Evolutionary conservation across 345 rosid genomes (phyloP), one percentile per base, ranked within the genome.

Genomic region (Salix koriyanagi): DNA sequence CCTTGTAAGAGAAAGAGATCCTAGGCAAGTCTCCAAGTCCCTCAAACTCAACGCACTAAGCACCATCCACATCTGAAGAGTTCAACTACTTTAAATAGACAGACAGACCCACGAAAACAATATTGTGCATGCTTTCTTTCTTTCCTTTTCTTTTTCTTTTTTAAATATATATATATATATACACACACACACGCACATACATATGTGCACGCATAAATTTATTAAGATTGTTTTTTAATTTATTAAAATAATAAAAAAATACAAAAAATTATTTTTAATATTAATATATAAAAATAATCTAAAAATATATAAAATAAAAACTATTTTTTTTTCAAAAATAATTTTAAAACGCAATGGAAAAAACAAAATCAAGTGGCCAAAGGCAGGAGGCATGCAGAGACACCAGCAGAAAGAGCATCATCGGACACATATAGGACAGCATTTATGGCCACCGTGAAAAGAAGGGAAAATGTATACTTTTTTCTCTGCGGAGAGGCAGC

Each of bases 401-500:
- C 21, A 54, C 28, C 28, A 18, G 7, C 6, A 23, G 11, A 48
- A 36, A 42, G 52, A 39, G 67, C 61, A 76, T 77, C 79, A 75
- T 77, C 79, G 32, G 80, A 68, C 61, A 75, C 26, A 67, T 23
- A 13, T 11, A 41, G 7, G 52, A 56, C 28, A 48, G 77, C 80
- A 77, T 62, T 84, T 58, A 74, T 39, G 15, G 23, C 4, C 25
- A 50, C 23, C 32, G 39, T 4, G n/a, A 52, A 67, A 32, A 16
- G 65, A 11, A 52, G 32, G 30, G 23, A n/a, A 65, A 4, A 52
- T 7, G 36, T 37, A 25, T 28, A 25, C 48, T 1, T 14, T 23
- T 28, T 71, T 28, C 16, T 34, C 74, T 73, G 30, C 78, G 83
- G 58, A 86, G 73, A 39, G 75, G 76, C 66, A 58, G 77, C 34